Conservation (phyloP, 257 asterid genomes). For the Thymus mandschuricus region DNA sequence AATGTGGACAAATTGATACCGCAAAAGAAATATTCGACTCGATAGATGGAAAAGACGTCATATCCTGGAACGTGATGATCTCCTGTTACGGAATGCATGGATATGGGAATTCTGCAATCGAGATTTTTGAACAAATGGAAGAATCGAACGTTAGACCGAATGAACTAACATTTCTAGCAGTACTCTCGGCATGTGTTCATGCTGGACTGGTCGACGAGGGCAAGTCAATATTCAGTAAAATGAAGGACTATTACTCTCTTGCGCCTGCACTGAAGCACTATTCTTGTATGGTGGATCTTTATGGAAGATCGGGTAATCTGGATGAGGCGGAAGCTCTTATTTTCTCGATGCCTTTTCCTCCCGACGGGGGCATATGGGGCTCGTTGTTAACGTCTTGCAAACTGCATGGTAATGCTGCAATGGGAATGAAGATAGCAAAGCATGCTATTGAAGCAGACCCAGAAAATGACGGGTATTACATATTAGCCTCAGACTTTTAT, state of each 20-base stretch:
- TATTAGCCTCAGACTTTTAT: conserved; percentile 65
- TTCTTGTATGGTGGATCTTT: conserved; percentile 78
- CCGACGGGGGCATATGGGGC: conserved; percentile 82
- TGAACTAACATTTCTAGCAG: conserved; percentile 68
- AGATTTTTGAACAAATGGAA: conserved; percentile 63
- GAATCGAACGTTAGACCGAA: conserved; percentile 43
- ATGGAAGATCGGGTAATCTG: conserved; percentile 64
- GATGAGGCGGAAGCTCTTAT: conserved; percentile 69
- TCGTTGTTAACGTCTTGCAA: conserved; percentile 74
- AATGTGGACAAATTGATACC: conserved; percentile 63
- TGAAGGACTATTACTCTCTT: conserved; percentile 51
- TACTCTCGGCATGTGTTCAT: conserved; percentile 79
- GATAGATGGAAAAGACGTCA: conserved; percentile 51
- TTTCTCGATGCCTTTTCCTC: conserved; percentile 65
- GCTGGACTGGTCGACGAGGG: conserved; percentile 76
- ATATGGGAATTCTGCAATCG: conserved; percentile 57
- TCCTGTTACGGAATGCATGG: conserved; percentile 79
- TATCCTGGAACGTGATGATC: conserved; percentile 83
- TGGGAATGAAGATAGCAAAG: conserved; percentile 77
- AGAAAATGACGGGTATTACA: conserved; percentile 76
- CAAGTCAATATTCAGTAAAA: conserved; percentile 46
- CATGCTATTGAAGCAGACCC: conserved; percentile 76
- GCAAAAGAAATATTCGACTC: conserved; percentile 66
- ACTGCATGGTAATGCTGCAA: conserved; percentile 55
- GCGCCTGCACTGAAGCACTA: conserved; percentile 69